phyloP scores from a whole-genome alignment of 2,329 filamentous ascomycete species.

The Exophiala mesophila region DNA sequence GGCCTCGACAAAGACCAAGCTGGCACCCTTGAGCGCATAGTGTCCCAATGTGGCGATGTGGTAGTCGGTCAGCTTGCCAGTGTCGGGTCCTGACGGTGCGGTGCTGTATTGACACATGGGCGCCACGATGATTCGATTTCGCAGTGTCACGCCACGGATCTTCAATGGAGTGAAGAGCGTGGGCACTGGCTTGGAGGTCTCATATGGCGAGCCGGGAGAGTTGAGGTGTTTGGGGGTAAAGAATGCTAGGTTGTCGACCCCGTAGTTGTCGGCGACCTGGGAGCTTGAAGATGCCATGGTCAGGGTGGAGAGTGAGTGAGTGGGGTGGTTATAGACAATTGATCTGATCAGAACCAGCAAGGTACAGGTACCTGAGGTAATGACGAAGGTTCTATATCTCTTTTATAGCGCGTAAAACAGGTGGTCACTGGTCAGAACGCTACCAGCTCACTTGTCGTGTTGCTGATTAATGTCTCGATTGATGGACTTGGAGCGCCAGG shows the following conservation, averaged over 20 bases:
- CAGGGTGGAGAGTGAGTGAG: too few relatives aligned
- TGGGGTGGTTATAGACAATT: too few relatives aligned
- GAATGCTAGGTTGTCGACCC: slow-evolving; percentile 24
- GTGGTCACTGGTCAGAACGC: too few relatives aligned
- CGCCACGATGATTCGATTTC: slow-evolving; percentile 52
- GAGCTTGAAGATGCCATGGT: slow-evolving; percentile 7
- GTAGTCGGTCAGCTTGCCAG: slow-evolving; percentile 42
- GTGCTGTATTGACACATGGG: slow-evolving; percentile 56
- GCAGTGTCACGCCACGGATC: slow-evolving; percentile 50
- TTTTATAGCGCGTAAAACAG: too few relatives aligned
- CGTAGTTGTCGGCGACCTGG: slow-evolving; percentile 13
- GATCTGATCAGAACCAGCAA: too few relatives aligned
- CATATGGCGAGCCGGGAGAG: slow-evolving; percentile 19
- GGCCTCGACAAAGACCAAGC: slow-evolving; percentile 60
- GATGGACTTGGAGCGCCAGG: too few relatives aligned
- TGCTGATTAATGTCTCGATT: too few relatives aligned
- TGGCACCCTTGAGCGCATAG: slow-evolving; percentile 26
- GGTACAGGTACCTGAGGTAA: too few relatives aligned
- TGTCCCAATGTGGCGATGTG: slow-evolving; percentile 38
- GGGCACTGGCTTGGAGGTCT: slow-evolving; percentile 12
- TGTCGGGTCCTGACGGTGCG: slow-evolving; percentile 27
- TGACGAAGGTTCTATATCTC: too few relatives aligned
- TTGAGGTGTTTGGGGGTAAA: slow-evolving; percentile 23
- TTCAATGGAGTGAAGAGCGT: slow-evolving; percentile 42
- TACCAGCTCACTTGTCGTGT: too few relatives aligned